Conservation (phyloP, 2,329 filamentous ascomycete genomes). For the Fusarium dimerum region DNA sequence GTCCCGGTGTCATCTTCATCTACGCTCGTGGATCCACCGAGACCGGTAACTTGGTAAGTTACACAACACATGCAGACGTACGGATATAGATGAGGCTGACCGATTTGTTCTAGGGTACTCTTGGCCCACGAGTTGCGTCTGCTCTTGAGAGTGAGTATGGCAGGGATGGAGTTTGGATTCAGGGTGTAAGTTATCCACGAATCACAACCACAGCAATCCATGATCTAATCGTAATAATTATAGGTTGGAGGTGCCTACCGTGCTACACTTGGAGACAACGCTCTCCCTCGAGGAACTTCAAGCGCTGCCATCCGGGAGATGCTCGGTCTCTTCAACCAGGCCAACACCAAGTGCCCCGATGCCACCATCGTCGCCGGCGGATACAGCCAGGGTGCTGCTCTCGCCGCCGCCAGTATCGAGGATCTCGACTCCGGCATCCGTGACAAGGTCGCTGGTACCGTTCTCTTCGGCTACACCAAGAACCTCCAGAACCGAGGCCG, state of each 20-base stretch:
- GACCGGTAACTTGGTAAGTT: constrained; percentile 39
- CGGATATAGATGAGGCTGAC: neutral
- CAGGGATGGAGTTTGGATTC: constrained; percentile 37
- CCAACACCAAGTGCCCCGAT: constrained; percentile 44
- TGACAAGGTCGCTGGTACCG: constrained; percentile 38
- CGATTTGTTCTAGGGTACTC: constrained; percentile 26
- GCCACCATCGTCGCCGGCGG: constrained; percentile 44
- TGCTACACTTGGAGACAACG: constrained; percentile 38
- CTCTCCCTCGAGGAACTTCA: constrained; percentile 39
- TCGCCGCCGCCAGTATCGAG: constrained; percentile 42
- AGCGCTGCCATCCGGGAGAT: constrained; percentile 42
- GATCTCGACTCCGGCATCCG: constrained; percentile 32
- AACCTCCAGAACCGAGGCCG: constrained; percentile 42
- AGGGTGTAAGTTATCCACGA: constrained; percentile 37
- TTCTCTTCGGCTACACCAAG: constrained; percentile 45
- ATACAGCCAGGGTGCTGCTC: constrained; percentile 45
- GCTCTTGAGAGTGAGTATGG: constrained; percentile 32
- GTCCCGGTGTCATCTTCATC: constrained; percentile 41
- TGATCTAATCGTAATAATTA: too few species aligned
- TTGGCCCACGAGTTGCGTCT: constrained; percentile 32
- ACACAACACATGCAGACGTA: neutral
- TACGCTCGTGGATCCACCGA: constrained; percentile 43
- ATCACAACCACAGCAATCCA: too few species aligned
- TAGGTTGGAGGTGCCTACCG: constrained; percentile 36
- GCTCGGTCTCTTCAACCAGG: constrained; percentile 40